Conservation (phyloP, 2,329 filamentous ascomycete species). For the Aureobasidium sp. region DNA sequence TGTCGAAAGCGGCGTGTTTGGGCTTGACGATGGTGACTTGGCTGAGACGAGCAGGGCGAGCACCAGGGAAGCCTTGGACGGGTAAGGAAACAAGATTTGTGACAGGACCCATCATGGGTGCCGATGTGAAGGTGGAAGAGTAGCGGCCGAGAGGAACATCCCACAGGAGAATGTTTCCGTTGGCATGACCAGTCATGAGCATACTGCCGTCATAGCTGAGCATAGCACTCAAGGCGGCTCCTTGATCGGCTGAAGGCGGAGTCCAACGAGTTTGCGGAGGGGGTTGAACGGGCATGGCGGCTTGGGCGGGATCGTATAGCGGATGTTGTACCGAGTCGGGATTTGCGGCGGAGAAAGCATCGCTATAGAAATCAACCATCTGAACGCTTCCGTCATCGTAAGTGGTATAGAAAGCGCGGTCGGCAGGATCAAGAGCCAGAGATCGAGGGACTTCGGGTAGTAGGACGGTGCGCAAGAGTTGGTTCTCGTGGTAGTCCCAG, state of each 20-base stretch:
- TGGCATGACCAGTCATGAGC: constrained; percentile 72
- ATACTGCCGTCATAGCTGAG: constrained; percentile 77
- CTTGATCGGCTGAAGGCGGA: constrained; percentile 45
- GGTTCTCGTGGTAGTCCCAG: constrained; percentile 84
- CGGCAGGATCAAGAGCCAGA: constrained; percentile 70
- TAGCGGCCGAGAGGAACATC: constrained; percentile 66
- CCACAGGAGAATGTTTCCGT: constrained; percentile 75
- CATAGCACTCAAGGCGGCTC: constrained; percentile 59
- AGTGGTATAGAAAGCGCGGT: constrained; percentile 73
- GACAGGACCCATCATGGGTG: constrained; percentile 71
- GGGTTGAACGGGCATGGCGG: constrained; percentile 44
- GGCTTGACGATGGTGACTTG: constrained; percentile 65
- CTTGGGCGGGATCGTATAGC: constrained; percentile 49
- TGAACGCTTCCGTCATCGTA: constrained; percentile 77
- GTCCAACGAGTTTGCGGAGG: constrained; percentile 29
- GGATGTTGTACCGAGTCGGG: constrained; percentile 29
- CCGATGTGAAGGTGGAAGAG: constrained; percentile 50
- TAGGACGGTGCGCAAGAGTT: constrained; percentile 71
- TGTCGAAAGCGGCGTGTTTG: constrained; percentile 52
- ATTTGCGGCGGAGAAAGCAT: constrained; percentile 35
- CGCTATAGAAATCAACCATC: constrained; percentile 62
- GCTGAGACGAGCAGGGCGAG: constrained; percentile 6
- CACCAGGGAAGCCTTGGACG: constrained; percentile 45
- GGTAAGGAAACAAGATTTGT: constrained; percentile 73
- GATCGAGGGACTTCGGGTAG: constrained; percentile 68